A percentile compares a stretch with the other conserved stretches of the same genome.
Evolutionary conservation across 495 filamentous ascomycete genomes (phyloP).

Genomic region (Rusavskia elegans): DNA sequence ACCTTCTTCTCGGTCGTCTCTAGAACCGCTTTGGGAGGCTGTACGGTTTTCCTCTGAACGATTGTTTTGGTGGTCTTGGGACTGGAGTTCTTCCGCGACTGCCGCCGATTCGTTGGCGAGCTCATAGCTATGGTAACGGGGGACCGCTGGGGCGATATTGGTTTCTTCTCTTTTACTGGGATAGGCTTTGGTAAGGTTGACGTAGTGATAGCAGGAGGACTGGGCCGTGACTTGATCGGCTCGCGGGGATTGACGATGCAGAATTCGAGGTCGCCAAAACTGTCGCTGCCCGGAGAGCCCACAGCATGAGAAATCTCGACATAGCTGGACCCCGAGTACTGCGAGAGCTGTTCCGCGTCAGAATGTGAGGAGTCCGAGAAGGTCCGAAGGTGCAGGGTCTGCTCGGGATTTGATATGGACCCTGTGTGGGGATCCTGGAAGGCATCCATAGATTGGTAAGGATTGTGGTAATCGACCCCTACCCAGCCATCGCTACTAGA

Average conservation of each 20-base stretch:
- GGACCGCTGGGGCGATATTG: constrained; percentile 39
- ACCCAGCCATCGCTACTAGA: constrained; percentile 75
- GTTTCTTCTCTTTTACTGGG: constrained; percentile 39
- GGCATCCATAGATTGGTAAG: constrained; percentile 33
- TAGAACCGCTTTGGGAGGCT: constrained; percentile 53
- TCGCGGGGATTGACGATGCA: constrained; percentile 24
- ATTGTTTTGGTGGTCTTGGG: constrained; percentile 68
- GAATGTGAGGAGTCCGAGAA: constrained; percentile 75
- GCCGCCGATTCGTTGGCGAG: constrained; percentile 51
- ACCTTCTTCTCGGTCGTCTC: constrained; percentile 85
- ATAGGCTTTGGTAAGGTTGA: constrained; percentile 30
- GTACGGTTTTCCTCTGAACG: constrained; percentile 48
- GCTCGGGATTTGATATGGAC: constrained; percentile 71
- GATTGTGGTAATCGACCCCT: constrained; percentile 41
- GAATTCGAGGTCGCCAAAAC: constrained; percentile 48
- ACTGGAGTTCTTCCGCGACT: constrained; percentile 58
- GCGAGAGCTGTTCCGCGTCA: constrained; percentile 25
- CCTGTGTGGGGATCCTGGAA: constrained; percentile 34
- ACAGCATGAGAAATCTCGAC: constrained; percentile 64
- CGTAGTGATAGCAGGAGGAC: constrained; percentile 20
- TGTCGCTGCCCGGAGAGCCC: constrained; percentile 50
- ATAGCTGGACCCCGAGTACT: constrained; percentile 50
- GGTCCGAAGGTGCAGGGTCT: constrained; percentile 71
- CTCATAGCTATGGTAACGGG: constrained; percentile 44
- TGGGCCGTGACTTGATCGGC: constrained; percentile 8